Evolutionary conservation across 768 basidiomycete genomes (phyloP), one percentile per base, ranked within the genome.

Genomic region (Naganishia vaughanmartiniae): DNA sequence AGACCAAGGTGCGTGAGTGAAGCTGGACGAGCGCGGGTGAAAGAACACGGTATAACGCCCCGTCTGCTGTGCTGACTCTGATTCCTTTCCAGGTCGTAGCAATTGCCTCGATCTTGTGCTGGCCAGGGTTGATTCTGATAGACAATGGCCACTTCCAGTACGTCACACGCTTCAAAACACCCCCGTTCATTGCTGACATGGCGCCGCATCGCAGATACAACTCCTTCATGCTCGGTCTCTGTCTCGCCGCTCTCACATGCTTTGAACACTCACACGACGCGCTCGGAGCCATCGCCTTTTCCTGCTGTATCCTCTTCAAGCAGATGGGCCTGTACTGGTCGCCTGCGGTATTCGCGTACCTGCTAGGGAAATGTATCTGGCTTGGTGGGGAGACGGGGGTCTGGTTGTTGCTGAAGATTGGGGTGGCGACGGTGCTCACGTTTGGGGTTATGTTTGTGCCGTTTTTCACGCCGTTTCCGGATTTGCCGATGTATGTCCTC

Each of bases 241-340:
- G 73, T 26, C 72, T 77, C 0, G 65, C 70, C 66, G 56, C 76
- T 4, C 79, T 93, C 45, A 86, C 88, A 73, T 87, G 86, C 74
- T 90, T 95, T 54, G 87, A 88, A 1, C 79, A 76, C 2, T 89
- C 87, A 2, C 84, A 85, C 24, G 94, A 97, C 77, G 79, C 90
- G 2, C 72, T 88, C 0, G 95, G 90, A 6, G 90, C 92, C 4
- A 77, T 91, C 19, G 87, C 84, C 69, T 95, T 97, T 74, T 89
- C 92, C 6, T 83, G 88, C n/a, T 90, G 90, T 73, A 85, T 98
- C 24, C 86, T 89, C 3, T 94, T 95, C 84, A 96, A 96, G 81
- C 94, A 97, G 78, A 96, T 97, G 93, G 89, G 91, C 2, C 83
- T 96, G 31, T 95, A 96, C 78, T 98, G 93, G 78, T 89, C 91